Evolutionary conservation across 2,329 filamentous ascomycete species (phyloP).

Genomic region (Xylaria sp.): DNA sequence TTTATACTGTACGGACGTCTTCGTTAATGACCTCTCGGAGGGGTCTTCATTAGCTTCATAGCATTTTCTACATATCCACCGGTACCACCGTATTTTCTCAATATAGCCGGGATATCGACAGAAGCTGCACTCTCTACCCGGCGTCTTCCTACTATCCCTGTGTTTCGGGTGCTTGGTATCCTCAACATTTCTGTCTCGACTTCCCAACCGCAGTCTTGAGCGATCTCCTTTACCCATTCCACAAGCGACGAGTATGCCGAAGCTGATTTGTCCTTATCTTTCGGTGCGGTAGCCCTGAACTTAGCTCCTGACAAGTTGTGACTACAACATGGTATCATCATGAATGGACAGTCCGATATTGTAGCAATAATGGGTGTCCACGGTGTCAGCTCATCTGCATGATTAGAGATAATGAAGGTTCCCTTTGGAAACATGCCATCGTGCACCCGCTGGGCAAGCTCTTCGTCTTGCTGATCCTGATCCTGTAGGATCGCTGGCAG

Average conservation of each 20-base stretch:
- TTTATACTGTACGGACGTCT: not conserved
- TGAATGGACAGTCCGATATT: conserved; percentile 80
- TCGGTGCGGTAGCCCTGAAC: conserved; percentile 74
- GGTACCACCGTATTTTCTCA: conserved; percentile 65
- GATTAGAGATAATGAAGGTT: conserved; percentile 96
- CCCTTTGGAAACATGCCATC: conserved; percentile 75
- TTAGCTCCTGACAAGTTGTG: conserved; percentile 81
- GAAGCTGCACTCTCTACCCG: conserved; percentile 47
- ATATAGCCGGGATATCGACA: conserved; percentile 57
- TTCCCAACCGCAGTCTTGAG: conserved; percentile 76
- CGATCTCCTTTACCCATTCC: conserved; percentile 77
- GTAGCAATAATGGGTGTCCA: conserved; percentile 93
- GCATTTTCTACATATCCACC: conserved; percentile 70
- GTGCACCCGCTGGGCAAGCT: conserved; percentile 53
- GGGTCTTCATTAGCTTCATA: conserved; percentile 66
- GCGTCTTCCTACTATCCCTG: conserved; percentile 77
- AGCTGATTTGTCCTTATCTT: conserved; percentile 60
- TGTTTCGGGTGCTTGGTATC: conserved; percentile 92
- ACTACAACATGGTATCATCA: conserved; percentile 95
- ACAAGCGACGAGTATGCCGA: conserved; percentile 88
- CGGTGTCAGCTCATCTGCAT: conserved; percentile 93
- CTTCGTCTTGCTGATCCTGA: conserved; percentile 30
- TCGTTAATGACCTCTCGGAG: conserved; percentile 55
- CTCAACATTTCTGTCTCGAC: conserved; percentile 87
- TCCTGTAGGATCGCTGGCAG: conserved; percentile 58